A percentile compares a stretch with the other conserved stretches of the same genome.
Evolutionary conservation across 768 basidiomycete species (phyloP).

Genomic region (Serpula lacrymans): DNA sequence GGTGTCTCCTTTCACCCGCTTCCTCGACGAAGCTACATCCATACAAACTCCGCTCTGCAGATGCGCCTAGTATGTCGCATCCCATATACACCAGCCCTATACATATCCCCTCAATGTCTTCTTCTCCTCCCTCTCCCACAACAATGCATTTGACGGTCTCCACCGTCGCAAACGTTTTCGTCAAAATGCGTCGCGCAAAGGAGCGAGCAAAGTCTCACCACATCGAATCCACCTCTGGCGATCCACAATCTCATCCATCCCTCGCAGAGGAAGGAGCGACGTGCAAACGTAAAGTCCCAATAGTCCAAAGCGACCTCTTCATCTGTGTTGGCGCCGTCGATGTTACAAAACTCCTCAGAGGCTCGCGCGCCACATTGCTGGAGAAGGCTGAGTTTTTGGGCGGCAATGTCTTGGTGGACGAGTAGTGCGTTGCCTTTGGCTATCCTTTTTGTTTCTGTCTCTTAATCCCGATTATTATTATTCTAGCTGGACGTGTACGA

Average conservation of each 20-base stretch:
- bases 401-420: slow-evolving; percentile 63
- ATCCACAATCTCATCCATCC: slow-evolving; percentile 33
- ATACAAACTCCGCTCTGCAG: slow-evolving; percentile 18
- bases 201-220: slow-evolving; percentile 19
- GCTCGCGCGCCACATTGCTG: slow-evolving; percentile 47
- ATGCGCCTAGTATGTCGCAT: not conserved
- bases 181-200: slow-evolving; percentile 47
- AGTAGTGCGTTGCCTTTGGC: slow-evolving; percentile 51
- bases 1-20: not conserved
- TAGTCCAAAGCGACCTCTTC: slow-evolving; percentile 42
- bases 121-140: slow-evolving; percentile 19
- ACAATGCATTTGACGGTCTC: slow-evolving; percentile 21
- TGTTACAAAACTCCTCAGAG: slow-evolving; percentile 51
- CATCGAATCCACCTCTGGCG: slow-evolving; percentile 36
- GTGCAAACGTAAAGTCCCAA: slow-evolving; percentile 23
- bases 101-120: slow-evolving; percentile 12
- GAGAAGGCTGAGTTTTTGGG: slow-evolving; percentile 47
- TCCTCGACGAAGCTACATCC: slow-evolving; percentile 1
- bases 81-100: not conserved
- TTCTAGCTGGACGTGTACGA: slow-evolving; percentile 61
- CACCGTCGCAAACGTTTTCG: slow-evolving; percentile 50
- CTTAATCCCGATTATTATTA: slow-evolving; percentile 3
- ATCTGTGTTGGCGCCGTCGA: slow-evolving; percentile 64
- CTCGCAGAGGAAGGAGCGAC: slow-evolving; percentile 27
- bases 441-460: slow-evolving; percentile 7